Evolutionary conservation across 768 basidiomycete species (phyloP).

Genomic region (Psilocybe subaeruginosa): DNA sequence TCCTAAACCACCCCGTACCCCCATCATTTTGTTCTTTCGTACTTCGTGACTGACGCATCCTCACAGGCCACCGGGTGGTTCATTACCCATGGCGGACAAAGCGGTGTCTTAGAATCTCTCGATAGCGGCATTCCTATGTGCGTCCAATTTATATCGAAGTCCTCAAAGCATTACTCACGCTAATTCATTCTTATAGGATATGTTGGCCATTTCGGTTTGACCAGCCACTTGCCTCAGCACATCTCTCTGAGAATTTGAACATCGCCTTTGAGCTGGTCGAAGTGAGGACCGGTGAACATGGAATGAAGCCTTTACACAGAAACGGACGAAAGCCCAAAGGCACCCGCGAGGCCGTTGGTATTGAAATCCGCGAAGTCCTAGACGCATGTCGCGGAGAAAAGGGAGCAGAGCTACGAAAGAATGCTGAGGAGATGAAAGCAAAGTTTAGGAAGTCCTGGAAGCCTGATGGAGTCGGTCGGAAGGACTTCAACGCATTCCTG

Average conservation of each 20-base stretch:
- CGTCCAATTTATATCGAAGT: background rate
- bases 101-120: constrained; percentile 8
- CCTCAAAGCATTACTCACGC: background rate
- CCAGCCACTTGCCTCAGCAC: constrained; percentile 9
- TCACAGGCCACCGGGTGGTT: constrained; percentile 14
- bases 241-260: constrained; percentile 5
- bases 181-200: constrained; percentile 4
- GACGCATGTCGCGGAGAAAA: constrained; percentile 3
- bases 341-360: constrained; percentile 11
- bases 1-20: constrained; percentile 6
- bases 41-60: background rate
- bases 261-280: constrained; percentile 10
- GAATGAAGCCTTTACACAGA: constrained; percentile 7
- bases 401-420: constrained; percentile 1
- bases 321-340: constrained; percentile 5
- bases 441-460: background rate
- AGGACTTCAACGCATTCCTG: constrained; percentile 6
- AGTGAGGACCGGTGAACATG: constrained; percentile 5
- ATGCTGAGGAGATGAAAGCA: constrained; percentile 1
- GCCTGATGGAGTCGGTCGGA: background rate
- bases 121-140: constrained; percentile 8
- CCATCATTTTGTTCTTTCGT: background rate
- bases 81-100: constrained; percentile 3
- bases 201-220: constrained; percentile 15
- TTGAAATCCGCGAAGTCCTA: constrained; percentile 5